Conservation (phyloP, 345 rosid genomes). For the Brassica nigra region DNA sequence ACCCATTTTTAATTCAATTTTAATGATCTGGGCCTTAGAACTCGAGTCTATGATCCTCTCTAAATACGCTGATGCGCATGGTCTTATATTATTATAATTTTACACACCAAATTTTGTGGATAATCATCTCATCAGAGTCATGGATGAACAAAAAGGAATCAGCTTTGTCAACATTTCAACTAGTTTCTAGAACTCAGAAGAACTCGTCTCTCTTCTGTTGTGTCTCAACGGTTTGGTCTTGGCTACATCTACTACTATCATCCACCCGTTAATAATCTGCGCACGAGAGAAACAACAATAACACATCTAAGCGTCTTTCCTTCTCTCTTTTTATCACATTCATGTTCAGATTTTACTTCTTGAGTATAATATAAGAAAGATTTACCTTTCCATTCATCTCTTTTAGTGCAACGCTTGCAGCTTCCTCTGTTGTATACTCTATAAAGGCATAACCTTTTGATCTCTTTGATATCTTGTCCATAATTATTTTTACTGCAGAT, state of each 20-base stretch:
- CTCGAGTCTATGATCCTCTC: too few species aligned
- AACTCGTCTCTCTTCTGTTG: conserved; percentile 35
- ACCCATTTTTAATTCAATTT: too few species aligned
- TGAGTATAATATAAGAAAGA: neutral
- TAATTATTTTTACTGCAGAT: conserved; percentile 75
- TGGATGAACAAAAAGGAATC: conserved; percentile 8
- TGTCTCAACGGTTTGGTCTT: conserved; percentile 57
- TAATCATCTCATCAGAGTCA: conserved; percentile 1
- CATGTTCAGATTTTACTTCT: neutral
- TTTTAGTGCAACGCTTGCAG: conserved; percentile 79
- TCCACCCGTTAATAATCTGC: conserved; percentile 98
- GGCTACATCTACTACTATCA: conserved; percentile 96
- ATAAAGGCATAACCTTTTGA: conserved; percentile 92
- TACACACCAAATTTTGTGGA: neutral
- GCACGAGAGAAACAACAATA: neutral
- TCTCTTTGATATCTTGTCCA: conserved; percentile 97
- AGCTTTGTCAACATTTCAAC: conserved; percentile 2
- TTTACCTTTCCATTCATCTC: conserved; percentile 97
- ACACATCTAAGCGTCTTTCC: conserved; percentile 15
- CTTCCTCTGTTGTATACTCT: conserved; percentile 90
- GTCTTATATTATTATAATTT: neutral
- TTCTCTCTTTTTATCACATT: neutral
- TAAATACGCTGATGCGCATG: too few species aligned
- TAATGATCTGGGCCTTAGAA: too few species aligned
- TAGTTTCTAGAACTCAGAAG: conserved; percentile 6